A percentile compares a stretch with the other conserved stretches of the same genome.
Evolutionary conservation across 2,329 filamentous ascomycete genomes (phyloP).

Genomic region (Fusarium nygamai): DNA sequence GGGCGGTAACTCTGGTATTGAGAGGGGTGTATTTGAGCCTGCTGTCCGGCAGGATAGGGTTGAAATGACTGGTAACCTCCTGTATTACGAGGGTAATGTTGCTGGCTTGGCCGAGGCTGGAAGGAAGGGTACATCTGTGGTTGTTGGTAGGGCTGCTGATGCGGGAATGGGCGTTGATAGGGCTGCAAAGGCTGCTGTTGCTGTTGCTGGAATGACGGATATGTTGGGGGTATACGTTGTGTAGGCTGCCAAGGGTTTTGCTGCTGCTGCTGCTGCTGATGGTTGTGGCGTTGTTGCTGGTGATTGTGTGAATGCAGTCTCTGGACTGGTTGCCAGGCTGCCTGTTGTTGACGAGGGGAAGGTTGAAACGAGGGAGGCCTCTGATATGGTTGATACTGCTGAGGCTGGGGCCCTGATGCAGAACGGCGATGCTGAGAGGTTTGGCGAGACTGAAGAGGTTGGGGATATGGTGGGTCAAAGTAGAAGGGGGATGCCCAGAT

Average conservation of each 20-base stretch:
- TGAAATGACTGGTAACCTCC: conserved; percentile 20
- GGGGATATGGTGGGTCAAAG: conserved; percentile 38
- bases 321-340: conserved; percentile 20
- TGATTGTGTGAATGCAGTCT: conserved; percentile 34
- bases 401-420: conserved; percentile 17
- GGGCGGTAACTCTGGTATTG: conserved; percentile 29
- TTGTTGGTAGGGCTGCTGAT: conserved; percentile 30
- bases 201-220: conserved; percentile 38
- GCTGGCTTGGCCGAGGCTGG: conserved; percentile 28
- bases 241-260: conserved; percentile 24
- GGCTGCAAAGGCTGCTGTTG: conserved; percentile 25
- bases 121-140: conserved; percentile 19
- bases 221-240: conserved; percentile 32
- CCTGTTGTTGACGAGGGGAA: conserved; percentile 29
- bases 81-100: conserved; percentile 21
- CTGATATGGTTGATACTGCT: conserved; percentile 29
- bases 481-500: conserved; percentile 34
- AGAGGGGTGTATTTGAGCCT: conserved; percentile 25
- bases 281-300: conserved; percentile 28
- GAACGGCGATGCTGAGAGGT: conserved; percentile 30
- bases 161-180: conserved; percentile 21
- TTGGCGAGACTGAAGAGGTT: conserved; percentile 30
- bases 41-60: conserved; percentile 16
- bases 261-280: conserved; percentile 25
- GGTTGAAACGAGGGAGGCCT: conserved; percentile 27